These are phyloP conservation scores for Cephalotrichum gorgonifer DNA, from an alignment of 2,329 filamentous ascomycete species.

Conservation along the genomic window DNA sequence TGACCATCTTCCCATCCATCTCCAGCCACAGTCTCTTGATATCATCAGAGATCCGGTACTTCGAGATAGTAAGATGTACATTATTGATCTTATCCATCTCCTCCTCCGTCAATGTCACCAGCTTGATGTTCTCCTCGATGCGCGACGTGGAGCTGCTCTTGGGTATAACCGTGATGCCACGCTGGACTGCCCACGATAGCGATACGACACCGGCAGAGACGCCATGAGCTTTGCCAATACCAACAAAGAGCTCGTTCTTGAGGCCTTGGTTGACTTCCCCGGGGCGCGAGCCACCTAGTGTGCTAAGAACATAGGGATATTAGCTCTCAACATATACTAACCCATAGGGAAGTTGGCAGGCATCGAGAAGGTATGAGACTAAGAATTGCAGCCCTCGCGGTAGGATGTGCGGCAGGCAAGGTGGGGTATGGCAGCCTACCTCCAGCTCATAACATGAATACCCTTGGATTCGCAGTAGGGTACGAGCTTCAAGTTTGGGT, in stretches of 20 bases:
- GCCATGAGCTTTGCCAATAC: conserved; percentile 13
- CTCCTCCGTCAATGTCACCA: conserved; percentile 15
- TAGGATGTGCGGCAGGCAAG: no score
- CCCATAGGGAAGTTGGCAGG: background rate
- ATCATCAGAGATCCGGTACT: conserved; percentile 11
- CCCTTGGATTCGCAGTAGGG: conserved; percentile 19
- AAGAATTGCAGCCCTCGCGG: no score
- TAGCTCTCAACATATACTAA: background rate
- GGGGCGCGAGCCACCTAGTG: conserved; percentile 6
- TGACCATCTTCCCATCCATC: conserved; percentile 13
- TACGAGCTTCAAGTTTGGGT: conserved; percentile 19
- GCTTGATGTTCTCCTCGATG: conserved; percentile 14
- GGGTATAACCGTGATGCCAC: conserved; percentile 15
- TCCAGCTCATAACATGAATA: conserved; percentile 19
- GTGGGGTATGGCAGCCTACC: conserved; percentile 8
- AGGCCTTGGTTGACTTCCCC: conserved; percentile 9
- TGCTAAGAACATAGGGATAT: background rate
- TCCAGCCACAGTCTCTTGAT: conserved; percentile 9
- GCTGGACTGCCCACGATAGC: conserved; percentile 16
- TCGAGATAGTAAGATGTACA: conserved; percentile 13
- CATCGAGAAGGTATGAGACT: no score
- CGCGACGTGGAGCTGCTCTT: conserved; percentile 12
- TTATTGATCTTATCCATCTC: conserved; percentile 15
- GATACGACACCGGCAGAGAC: conserved; percentile 15
- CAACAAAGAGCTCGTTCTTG: conserved; percentile 12